Evolutionary conservation across 164 flowering plant species (phyloP), one percentile per base, ranked within the genome.

Genomic region (Brasenia schreberi): DNA sequence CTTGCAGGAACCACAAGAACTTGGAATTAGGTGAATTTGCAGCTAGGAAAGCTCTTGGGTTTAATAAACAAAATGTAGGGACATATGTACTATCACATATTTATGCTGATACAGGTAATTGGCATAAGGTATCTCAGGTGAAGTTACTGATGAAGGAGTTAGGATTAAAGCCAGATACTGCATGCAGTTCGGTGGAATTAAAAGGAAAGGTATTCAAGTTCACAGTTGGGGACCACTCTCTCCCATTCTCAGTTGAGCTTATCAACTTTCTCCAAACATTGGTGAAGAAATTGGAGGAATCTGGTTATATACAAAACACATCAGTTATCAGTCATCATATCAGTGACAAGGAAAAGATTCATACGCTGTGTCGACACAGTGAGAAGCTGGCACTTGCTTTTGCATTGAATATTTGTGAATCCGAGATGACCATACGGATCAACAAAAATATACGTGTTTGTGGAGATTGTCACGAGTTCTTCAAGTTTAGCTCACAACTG

Each of bases 161-260:
- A 86, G 88, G 80, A 45, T 75, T 86, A 81, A 75, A 64, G 61
- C 77, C 87, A 7, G 80, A 61, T 59, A 83, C 63, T 69, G 92
- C 84, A 44, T 83, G 76, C 67, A 85, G 86, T 69, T 89, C 90
- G 96, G 82, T 84, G 61, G 88, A 82, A 71, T 70, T 80, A 5
- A 64, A 71, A 58, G 82, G 82, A 70, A 87, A 87, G 75, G 77
- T 85, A 61, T 92, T 87, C 75, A 87, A 77, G 7, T 89, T 87
- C 73, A 82, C 82, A 11, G 87, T 85, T 12, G 90, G 92, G 39
- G 89, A 87, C 69, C 77, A 78, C 7, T 78, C 83, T 59, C 92
- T 85, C 74, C 96, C 90, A 9, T 81, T 81, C 67, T 83, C 91
- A 6, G 77, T 78, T 71, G 68, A 23, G 64, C 81, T 89, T 63